Conservation (phyloP, 768 basidiomycete species). For the Antrodiella citrinella region DNA sequence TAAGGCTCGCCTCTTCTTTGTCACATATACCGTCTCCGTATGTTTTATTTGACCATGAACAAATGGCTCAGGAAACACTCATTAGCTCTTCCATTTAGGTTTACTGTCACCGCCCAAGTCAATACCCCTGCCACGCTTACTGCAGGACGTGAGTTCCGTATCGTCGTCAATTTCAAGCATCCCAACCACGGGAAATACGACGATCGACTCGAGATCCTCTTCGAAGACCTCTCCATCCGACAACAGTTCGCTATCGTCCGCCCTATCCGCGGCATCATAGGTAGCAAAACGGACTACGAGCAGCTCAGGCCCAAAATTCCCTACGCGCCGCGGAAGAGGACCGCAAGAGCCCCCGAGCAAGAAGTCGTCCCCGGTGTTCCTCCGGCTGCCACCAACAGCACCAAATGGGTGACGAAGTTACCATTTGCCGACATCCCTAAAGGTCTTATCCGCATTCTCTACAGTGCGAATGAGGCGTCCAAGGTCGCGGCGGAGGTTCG, state of each 20-base stretch:
- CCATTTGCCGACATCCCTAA: slow-evolving; percentile 7
- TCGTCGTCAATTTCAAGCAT: slow-evolving; percentile 23
- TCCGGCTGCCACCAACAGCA: slow-evolving; percentile 10
- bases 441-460: background rate
- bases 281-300: slow-evolving; percentile 37
- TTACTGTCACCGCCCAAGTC: background rate
- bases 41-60: too few relatives aligned
- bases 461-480: background rate
- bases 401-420: slow-evolving; percentile 12
- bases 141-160: background rate
- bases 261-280: slow-evolving; percentile 35
- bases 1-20: background rate
- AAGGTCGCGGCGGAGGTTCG: slow-evolving; percentile 1
- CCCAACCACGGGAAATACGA: slow-evolving; percentile 35
- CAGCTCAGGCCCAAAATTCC: slow-evolving; percentile 36
- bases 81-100: background rate
- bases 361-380: slow-evolving; percentile 13
- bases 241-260: slow-evolving; percentile 44
- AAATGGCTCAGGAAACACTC: too few relatives aligned
- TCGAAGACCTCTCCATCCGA: slow-evolving; percentile 36
- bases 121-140: background rate
- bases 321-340: slow-evolving; percentile 34
- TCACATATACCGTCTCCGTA: background rate
- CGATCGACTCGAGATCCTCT: slow-evolving; percentile 44
- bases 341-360: slow-evolving; percentile 8